Evolutionary conservation across 176 grass and related monocot genomes (phyloP).

Genomic region (Musa acuminata): DNA sequence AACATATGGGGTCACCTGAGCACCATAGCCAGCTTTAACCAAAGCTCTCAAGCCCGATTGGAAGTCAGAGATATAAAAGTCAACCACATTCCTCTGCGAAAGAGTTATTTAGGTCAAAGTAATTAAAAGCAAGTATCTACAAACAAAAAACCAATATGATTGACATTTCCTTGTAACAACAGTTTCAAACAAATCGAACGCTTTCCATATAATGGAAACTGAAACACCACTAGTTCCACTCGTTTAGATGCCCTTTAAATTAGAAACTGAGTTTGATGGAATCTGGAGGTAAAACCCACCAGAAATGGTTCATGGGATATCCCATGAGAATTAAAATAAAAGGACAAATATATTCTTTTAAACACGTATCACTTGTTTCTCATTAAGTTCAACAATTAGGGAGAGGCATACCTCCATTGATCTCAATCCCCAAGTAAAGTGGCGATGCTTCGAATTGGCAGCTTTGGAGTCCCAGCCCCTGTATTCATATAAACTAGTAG

Average conservation of each 20-base stretch:
- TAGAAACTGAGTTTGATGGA: background rate
- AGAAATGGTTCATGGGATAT: background rate
- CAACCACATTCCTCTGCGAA: slow-evolving; percentile 60
- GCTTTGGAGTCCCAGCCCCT: slow-evolving; percentile 55
- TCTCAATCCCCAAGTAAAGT: slow-evolving; percentile 76
- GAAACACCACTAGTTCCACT: no score
- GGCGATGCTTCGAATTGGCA: slow-evolving; percentile 44
- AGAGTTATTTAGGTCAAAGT: background rate
- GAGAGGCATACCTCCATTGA: slow-evolving; percentile 48
- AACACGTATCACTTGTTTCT: background rate
- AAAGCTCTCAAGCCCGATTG: slow-evolving; percentile 90
- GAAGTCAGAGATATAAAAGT: slow-evolving; percentile 99
- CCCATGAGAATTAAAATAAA: background rate
- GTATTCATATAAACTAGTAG: slow-evolving; percentile 68
- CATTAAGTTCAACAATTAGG: background rate
- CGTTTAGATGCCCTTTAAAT: background rate
- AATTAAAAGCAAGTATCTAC: background rate
- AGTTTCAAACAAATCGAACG: background rate
- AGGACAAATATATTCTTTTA: background rate
- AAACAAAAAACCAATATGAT: slow-evolving; percentile 44
- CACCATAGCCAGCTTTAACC: slow-evolving; percentile 79
- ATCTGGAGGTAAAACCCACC: background rate
- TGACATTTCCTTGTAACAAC: background rate
- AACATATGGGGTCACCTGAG: slow-evolving; percentile 60
- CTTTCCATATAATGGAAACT: no score